Percentiles rank a stretch among this genome's conserved stretches.
Evolutionary conservation across 805 yeast species (phyloP).

Genomic region (Limtongia smithiae): DNA sequence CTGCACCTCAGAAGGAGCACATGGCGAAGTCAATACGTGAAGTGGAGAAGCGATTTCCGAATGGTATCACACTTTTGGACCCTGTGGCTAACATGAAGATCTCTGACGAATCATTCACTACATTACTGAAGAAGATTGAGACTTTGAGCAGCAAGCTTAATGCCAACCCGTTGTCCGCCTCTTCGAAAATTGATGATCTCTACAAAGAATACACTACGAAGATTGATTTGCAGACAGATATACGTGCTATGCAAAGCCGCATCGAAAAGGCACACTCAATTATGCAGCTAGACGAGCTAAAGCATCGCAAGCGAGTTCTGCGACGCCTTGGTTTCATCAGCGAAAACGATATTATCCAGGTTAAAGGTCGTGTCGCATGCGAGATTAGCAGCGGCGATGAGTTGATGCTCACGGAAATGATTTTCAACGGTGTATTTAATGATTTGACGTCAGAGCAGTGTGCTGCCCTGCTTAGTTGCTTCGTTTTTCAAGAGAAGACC

Average conservation of each 20-base stretch:
- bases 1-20: slow-evolving; percentile 45
- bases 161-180: slow-evolving; percentile 57
- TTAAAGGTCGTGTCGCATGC: slow-evolving; percentile 97
- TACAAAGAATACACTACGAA: slow-evolving; percentile 66
- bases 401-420: slow-evolving; percentile 78
- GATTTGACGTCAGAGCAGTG: slow-evolving; percentile 85
- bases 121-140: slow-evolving; percentile 61
- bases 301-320: slow-evolving; percentile 86
- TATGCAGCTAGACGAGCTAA: slow-evolving; percentile 88
- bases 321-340: slow-evolving; percentile 89
- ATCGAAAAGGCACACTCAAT: slow-evolving; percentile 84
- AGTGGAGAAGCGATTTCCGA: slow-evolving; percentile 77
- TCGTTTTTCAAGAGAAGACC: slow-evolving; percentile 94
- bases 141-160: slow-evolving; percentile 72
- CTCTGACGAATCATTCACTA: slow-evolving; percentile 68
- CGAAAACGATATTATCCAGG: slow-evolving; percentile 81
- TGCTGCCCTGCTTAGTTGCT: slow-evolving; percentile 88
- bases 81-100: slow-evolving; percentile 93
- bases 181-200: slow-evolving; percentile 53
- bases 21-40: slow-evolving; percentile 71
- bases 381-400: slow-evolving; percentile 65
- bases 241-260: slow-evolving; percentile 57
- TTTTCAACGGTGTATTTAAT: slow-evolving; percentile 92
- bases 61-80: slow-evolving; percentile 86
- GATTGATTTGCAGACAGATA: slow-evolving; percentile 55